Base-by-base conservation (phyloP, 345 rosid genomes). In the Raphanus raphanistrum region DNA sequence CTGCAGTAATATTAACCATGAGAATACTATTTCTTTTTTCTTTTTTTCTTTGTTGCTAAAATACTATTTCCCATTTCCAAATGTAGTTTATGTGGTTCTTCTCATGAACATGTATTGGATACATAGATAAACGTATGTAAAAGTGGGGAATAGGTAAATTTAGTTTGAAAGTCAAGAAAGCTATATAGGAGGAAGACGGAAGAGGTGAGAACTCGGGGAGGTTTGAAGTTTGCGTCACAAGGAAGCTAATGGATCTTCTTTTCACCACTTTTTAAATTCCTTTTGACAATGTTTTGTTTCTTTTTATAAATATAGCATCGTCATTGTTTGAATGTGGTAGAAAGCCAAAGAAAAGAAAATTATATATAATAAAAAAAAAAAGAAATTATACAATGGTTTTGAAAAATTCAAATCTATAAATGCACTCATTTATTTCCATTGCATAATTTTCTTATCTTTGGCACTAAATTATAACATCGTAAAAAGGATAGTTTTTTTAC, bases 171-270 rank as follows among this genome's bases (percentile, higher is more conserved):
- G 72, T 78, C 62, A 65, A 78, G 63, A 78, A 79, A 79, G 78
- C 36, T 50, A 11, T 50, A 7, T 16, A 0, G 27, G 31, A 66
- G 27, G 17, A 60, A 4, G 63, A 17, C 63, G 41, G 52, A 79
- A 74, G 82, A 73, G 32, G 75, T 79, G 75, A 62, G 82, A 79
- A 74, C 79, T 54, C 67, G 41, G 55, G 54, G 29, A 28, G 15
- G 28, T 68, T 68, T 74, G 55, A 74, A 74, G 79, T 79, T 79
- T 79, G 75, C 82, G 79, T 79, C 79, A 74, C 82, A 69, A 43
- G 48, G 82, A 68, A 79, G 79, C 75, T 38, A 68, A 4, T 63
- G 82, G 71, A 79, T 68, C 58, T 52, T 52, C 25, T 52, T 50
- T 16, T 52, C 58, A 16, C 26, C 12, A 16, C 59, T 7, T 54